Evolutionary conservation across 495 filamentous ascomycete genomes (phyloP), one percentile per base, ranked within the genome.

Genomic region (Aspergillus wentii): DNA sequence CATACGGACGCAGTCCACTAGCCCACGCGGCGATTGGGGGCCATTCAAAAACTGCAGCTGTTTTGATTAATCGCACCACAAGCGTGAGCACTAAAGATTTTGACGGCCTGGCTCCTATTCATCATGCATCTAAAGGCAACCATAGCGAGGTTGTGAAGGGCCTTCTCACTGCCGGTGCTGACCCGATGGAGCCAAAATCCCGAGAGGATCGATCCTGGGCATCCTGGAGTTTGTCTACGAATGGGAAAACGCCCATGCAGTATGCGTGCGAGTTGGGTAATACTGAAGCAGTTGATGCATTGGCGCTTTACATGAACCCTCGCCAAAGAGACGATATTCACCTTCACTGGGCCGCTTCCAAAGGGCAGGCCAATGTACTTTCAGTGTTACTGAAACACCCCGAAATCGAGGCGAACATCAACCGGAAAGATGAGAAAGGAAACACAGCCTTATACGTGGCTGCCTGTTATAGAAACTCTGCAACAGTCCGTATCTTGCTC

Each of bases 101-200:
- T n/a, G 18, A 13, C n/a, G 57, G 54, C 8, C 21, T 50, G 30
- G 46, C 38, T 21, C 46, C 57, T 0, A 22, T 64, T 9, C 55
- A 59, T 42, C 35, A 49, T 14, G 59, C 54, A 14, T 28, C 33
- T 18, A 30, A 42, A 28, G 10, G 10, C 6, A 47, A 38, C 34
- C 27, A 37, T 23, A 1, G 19, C 5, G 37, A 30, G 20, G 21
- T 13, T 15, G 9, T 42, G 17, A 31, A 10, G 35, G 25, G 3
- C 21, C 23, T 38, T 13, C 23, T 38, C 7, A 18, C 14, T 5
- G 23, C 22, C 8, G 35, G 35, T 17, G 35, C 15, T 9, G 35
- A 38, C 14, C 13, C 23, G n/a, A 16, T 38, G 35, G 13, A 27
- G 17, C 22, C 35, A 2, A 8, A 38, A 11, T 38, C 35, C 14